phyloP scores from a whole-genome alignment of 345 rosid genomes.

The Psidium guajava region DNA sequence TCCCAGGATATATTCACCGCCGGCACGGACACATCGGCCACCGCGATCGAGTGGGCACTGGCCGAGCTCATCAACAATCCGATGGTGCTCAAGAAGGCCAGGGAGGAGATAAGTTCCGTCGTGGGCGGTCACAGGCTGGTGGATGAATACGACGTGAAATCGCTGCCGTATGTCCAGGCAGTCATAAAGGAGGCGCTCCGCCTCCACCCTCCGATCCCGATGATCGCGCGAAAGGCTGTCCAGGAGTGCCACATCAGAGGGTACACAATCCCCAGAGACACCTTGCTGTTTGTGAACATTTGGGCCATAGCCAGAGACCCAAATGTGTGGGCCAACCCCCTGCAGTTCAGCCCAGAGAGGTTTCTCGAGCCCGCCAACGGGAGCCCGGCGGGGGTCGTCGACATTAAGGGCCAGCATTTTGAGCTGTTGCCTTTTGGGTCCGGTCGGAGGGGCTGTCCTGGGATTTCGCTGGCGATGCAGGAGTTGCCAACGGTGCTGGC shows the following conservation, averaged over 20 bases:
- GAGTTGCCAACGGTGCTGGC: constrained; percentile 16
- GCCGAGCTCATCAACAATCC: constrained; percentile 37
- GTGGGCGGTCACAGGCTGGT: constrained; percentile 20
- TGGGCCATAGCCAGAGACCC: constrained; percentile 40
- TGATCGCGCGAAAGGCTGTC: constrained; percentile 17
- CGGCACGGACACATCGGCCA: constrained; percentile 34
- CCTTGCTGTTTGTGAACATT: constrained; percentile 18
- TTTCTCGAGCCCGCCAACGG: not conserved
- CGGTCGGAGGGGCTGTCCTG: constrained; percentile 41
- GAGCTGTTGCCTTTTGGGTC: constrained; percentile 36
- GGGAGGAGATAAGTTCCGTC: constrained; percentile 19
- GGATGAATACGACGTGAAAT: constrained; percentile 19
- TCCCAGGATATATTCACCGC: constrained; percentile 34
- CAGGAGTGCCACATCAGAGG: constrained; percentile 13
- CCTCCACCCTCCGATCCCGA: constrained; percentile 39
- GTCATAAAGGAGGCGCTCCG: constrained; percentile 32
- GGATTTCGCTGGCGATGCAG: constrained; percentile 27
- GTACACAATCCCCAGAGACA: constrained; percentile 16
- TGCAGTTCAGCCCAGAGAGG: constrained; percentile 27
- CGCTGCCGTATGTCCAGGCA: constrained; percentile 28
- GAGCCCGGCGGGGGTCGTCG: not conserved
- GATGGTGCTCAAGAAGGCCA: constrained; percentile 15
- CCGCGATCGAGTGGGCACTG: constrained; percentile 26
- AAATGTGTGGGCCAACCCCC: constrained; percentile 20
- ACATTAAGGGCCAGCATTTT: constrained; percentile 25